Evolutionary conservation across 129 eudicot genomes (phyloP).

Genomic region (Pulicaria dysenterica): DNA sequence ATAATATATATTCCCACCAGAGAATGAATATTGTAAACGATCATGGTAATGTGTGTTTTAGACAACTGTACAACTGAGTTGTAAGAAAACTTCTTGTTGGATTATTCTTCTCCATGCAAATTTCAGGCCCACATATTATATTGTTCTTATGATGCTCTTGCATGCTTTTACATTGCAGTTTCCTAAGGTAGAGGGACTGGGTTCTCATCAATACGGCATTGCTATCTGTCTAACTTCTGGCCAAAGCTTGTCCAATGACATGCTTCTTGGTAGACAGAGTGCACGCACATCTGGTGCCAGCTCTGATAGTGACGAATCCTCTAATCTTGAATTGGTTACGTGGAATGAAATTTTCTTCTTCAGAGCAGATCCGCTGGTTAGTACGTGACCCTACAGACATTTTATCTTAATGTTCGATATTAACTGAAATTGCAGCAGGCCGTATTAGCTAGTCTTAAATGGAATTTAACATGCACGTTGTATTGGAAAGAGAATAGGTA

Average conservation of each 20-base stretch:
- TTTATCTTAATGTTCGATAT: not conserved
- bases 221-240: constrained; percentile 61
- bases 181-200: constrained; percentile 54
- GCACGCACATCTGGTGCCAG: constrained; percentile 81
- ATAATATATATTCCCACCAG: not conserved
- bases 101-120: constrained; percentile 14
- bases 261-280: constrained; percentile 63
- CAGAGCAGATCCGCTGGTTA: constrained; percentile 78
- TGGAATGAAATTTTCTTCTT: constrained; percentile 97
- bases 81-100: constrained; percentile 20
- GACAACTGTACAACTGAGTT: constrained; percentile 13
- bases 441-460: not conserved
- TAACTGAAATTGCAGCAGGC: too few relatives aligned
- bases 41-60: constrained; percentile 5
- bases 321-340: constrained; percentile 61
- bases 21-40: constrained; percentile 2
- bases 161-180: constrained; percentile 51
- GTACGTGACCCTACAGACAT: constrained; percentile 28
- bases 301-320: constrained; percentile 44
- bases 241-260: constrained; percentile 41
- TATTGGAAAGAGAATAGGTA: not conserved
- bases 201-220: constrained; percentile 69
- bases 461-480: not conserved
- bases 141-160: constrained; percentile 28
- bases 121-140: constrained; percentile 23